Percentiles rank a stretch among this genome's conserved stretches.
phyloP scores from a whole-genome alignment of 352 stramenopile species.

The Pythium myriotylum region DNA sequence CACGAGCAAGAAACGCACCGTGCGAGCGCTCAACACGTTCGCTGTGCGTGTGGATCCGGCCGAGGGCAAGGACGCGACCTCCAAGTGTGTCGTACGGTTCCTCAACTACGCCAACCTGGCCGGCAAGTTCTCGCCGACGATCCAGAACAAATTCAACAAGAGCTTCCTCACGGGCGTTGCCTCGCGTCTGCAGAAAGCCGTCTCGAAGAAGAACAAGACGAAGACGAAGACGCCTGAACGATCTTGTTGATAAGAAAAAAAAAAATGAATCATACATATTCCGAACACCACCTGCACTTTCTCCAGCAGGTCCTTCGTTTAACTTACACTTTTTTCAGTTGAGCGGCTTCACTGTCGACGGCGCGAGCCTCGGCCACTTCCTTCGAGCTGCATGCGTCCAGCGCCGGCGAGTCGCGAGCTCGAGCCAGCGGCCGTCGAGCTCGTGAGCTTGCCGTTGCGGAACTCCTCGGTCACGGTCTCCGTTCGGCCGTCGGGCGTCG shows the following conservation, averaged over 20 bases:
- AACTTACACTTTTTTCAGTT: no score
- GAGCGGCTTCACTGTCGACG: neutral
- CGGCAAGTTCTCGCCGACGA: slow-evolving; percentile 14
- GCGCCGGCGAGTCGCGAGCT: slow-evolving; percentile 54
- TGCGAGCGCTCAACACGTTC: slow-evolving; percentile 29
- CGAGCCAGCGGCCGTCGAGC: slow-evolving; percentile 33
- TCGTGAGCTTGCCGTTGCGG: slow-evolving; percentile 63
- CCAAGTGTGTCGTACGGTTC: slow-evolving; percentile 14
- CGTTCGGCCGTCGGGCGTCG: slow-evolving; percentile 44
- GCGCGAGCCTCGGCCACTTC: slow-evolving; percentile 5
- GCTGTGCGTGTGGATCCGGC: slow-evolving; percentile 6
- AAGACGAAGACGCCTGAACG: no score
- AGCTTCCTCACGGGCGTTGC: slow-evolving; percentile 28
- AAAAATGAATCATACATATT: slow-evolving; percentile 1
- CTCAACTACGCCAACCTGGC: slow-evolving; percentile 31
- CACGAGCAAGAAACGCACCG: neutral
- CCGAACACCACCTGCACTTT: no score
- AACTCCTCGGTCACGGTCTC: slow-evolving; percentile 77
- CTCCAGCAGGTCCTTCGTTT: no score
- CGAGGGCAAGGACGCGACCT: neutral
- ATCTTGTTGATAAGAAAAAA: neutral
- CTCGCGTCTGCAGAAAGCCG: slow-evolving; percentile 27
- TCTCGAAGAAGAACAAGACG: slow-evolving; percentile 10
- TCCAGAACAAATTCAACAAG: slow-evolving; percentile 27
- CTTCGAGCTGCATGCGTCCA: slow-evolving; percentile 67